Evolutionary conservation across 2,329 filamentous ascomycete species (phyloP).

Genomic region (Cryphonectria radicalis): DNA sequence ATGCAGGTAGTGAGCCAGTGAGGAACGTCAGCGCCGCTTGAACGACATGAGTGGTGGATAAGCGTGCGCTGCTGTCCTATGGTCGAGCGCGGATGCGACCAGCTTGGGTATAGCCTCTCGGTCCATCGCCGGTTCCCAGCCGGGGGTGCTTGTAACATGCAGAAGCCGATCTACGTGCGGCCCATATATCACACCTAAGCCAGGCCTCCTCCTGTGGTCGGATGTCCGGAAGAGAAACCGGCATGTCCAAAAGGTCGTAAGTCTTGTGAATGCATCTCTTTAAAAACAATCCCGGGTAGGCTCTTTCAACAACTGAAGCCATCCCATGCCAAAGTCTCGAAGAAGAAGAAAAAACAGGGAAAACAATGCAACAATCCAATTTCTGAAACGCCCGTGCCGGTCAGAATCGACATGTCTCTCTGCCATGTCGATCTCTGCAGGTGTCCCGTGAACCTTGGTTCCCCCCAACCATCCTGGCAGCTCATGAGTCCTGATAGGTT

Average conservation of each 20-base stretch:
- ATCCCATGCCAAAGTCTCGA: not conserved
- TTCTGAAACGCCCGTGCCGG: not conserved
- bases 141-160: not conserved
- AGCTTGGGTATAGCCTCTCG: slow-evolving; percentile 4
- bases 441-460: not conserved
- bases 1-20: slow-evolving; percentile 6
- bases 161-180: slow-evolving; percentile 17
- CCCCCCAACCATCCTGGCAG: not conserved
- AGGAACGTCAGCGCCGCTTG: not conserved
- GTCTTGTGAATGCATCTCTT: not conserved
- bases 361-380: too few relatives aligned
- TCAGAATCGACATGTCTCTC: not conserved
- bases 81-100: slow-evolving; percentile 4
- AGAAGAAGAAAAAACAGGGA: too few relatives aligned
- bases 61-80: slow-evolving; percentile 5
- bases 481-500: not conserved
- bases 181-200: slow-evolving; percentile 14
- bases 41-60: slow-evolving; percentile 4
- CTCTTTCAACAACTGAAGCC: not conserved
- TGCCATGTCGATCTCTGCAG: not conserved
- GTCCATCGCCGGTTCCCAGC: slow-evolving; percentile 1
- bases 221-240: not conserved
- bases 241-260: not conserved
- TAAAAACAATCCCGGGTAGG: not conserved
- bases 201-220: not conserved